Conservation (phyloP, 78 protist genomes). For the Isochrysis galbana region DNA sequence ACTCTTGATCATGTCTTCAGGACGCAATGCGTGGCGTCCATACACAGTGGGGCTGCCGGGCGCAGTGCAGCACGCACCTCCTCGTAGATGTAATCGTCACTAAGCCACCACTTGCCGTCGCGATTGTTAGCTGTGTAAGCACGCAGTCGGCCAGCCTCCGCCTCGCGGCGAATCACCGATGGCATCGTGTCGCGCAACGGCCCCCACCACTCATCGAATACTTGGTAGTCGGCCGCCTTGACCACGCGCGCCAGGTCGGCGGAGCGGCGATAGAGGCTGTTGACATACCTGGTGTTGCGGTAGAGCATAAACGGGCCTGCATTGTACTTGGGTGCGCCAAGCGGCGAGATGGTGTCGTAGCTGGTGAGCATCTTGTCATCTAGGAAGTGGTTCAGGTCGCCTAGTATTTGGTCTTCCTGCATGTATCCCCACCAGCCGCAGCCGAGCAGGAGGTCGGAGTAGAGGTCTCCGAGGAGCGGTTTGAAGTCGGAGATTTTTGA, state of each 20-base stretch:
- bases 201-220: slow-evolving; percentile 23
- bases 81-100: not conserved
- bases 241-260: not conserved
- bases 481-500: slow-evolving; percentile 4
- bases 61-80: too few relatives aligned
- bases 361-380: not conserved
- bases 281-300: not conserved
- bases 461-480: not conserved
- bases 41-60: too few relatives aligned
- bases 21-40: too few relatives aligned
- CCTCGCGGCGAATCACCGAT: not conserved
- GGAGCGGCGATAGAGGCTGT: not conserved
- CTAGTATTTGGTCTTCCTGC: slow-evolving; percentile 1
- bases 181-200: not conserved
- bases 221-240: not conserved
- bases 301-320: slow-evolving; percentile 1
- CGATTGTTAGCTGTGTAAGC: not conserved
- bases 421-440: not conserved
- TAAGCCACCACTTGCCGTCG: not conserved
- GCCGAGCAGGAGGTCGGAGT: not conserved
- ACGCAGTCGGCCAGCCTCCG: not conserved
- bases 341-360: slow-evolving; percentile 1
- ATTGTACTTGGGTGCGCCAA: not conserved
- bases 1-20: too few relatives aligned
- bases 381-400: not conserved